Base-by-base conservation (phyloP, 495 filamentous ascomycete genomes). In the Aspergillus taichungensis region DNA sequence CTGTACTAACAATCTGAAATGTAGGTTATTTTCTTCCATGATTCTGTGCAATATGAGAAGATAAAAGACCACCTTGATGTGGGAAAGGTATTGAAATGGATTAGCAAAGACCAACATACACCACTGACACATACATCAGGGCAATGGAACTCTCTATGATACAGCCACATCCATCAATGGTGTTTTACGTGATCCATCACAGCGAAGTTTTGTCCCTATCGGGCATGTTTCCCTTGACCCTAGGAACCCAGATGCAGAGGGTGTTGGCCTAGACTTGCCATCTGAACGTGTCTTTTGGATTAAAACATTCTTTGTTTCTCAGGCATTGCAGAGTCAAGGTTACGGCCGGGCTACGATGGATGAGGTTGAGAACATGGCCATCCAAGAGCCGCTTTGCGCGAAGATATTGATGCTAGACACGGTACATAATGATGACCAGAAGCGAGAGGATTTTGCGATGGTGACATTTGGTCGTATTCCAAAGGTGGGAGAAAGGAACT, bases 191-290 rank as follows among this genome's bases (percentile, higher is more conserved):
- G 6, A 51, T 24, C 40, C 56, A 30, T 45, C 56, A 7, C 42
- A 47, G 1, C 18, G 28, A 41, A 18, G 33, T 2, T 59, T 61
- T 24, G 18, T 46, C n/a, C 59, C 59, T 2, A 46, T 64, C 27
- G 61, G 61, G 5, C 61, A 64, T 14, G 60, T 64, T 12, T 62
- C 59, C 6, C 30, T 64, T 2, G 61, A 64, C 33, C 43, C 54
- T 1, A 34, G 46, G 7, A 53, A 54, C 30, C 28, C 39, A 8
- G 51, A 56, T 7, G 42, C 48, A 6, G 51, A 51, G 28, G 29
- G 41, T 11, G 5, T 59, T 32, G 47, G 50, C 10, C 37, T 58
- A 3, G 45, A 56, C 14, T 18, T 58, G 6, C 54, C 59, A 6
- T 33, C 42, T 0, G 42, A 41, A 8, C 46, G 47, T 3, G 35